Percentiles rank a stretch among this genome's conserved stretches.
phyloP scores from a whole-genome alignment of 2,329 filamentous ascomycete species.

The Alternaria triticimaculans region DNA sequence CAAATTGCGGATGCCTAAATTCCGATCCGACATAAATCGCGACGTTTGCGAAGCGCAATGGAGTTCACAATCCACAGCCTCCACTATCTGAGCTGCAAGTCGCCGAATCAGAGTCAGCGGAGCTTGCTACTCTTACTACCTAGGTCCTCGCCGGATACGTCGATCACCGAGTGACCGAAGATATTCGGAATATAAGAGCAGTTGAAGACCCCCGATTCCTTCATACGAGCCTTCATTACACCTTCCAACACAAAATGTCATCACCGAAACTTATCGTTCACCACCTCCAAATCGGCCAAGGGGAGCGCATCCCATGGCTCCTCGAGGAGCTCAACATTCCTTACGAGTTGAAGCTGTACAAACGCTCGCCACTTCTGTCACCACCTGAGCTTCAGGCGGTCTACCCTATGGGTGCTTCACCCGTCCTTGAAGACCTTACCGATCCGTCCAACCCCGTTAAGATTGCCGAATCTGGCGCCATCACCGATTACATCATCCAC shows the following conservation, averaged over 20 bases:
- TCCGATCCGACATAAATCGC: neutral
- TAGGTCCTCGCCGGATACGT: conserved; percentile 6
- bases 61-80: neutral
- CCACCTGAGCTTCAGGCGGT: conserved; percentile 38
- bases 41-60: neutral
- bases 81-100: neutral
- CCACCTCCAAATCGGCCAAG: conserved; percentile 60
- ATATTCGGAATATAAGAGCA: neutral
- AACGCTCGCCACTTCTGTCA: conserved; percentile 54
- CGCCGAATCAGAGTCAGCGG: conserved; percentile 11
- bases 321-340: conserved; percentile 67
- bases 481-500: conserved; percentile 66
- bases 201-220: neutral
- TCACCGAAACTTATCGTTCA: conserved; percentile 43
- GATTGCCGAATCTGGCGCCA: conserved; percentile 66
- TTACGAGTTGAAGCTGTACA: conserved; percentile 59
- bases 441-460: conserved; percentile 55
- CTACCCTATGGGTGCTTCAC: conserved; percentile 61
- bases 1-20: neutral
- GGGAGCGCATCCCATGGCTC: conserved; percentile 69
- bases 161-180: conserved; percentile 11
- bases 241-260: conserved; percentile 16
- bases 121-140: neutral
- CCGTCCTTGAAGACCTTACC: conserved; percentile 64
- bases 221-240: neutral